Evolutionary conservation across 1,139 yeast species (phyloP), one percentile per base, ranked within the genome.

Genomic region (Kluyveromyces sp.): DNA sequence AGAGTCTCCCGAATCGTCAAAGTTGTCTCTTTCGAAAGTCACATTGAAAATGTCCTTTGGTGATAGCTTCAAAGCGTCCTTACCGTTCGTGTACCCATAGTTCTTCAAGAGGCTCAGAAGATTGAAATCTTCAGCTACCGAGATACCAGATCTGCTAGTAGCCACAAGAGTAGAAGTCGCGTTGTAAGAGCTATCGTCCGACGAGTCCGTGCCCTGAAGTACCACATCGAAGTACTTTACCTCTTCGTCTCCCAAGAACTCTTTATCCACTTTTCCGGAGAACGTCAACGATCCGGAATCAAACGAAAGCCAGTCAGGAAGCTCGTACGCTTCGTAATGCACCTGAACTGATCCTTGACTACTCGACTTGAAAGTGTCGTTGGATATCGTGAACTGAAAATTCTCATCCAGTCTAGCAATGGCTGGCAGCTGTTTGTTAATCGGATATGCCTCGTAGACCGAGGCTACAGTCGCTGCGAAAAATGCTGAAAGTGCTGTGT

Each of bases 261-360:
- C 69, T 1, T 57, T 40, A 1, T 64, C 47, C 1, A 96, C 95
- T 0, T 77, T 75, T 6, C 99, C 98, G 1, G 77, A 57, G 33
- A 92, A 73, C 0, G 81, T 73, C 44, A 86, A 69, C 4, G 84
- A 63, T 7, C 56, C 47, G 1, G 77, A 53, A 62, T 89, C 94
- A 53, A 92, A 85, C 2, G 69, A 55, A 33, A 92, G 70, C 98
- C 98, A 92, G 8, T 61, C 49, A 1, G 98, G 98, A 46, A 80
- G 66, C 40, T 73, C 67, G 18, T 70, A 63, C 0, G 78, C 83
- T 6, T 74, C 55, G 61, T 85, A 87, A 3, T 66, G 49, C 22
- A 87, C 71, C 17, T 65, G 61, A 15, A 70, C 68, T 15, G 57
- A 58, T 19, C 65, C 63, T 32, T 71, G 60, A 7, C 59, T 51